These are phyloP conservation scores for Coelastrella sp. DNA, from an alignment of 139 green algal genomes.

Conservation along the genomic window DNA sequence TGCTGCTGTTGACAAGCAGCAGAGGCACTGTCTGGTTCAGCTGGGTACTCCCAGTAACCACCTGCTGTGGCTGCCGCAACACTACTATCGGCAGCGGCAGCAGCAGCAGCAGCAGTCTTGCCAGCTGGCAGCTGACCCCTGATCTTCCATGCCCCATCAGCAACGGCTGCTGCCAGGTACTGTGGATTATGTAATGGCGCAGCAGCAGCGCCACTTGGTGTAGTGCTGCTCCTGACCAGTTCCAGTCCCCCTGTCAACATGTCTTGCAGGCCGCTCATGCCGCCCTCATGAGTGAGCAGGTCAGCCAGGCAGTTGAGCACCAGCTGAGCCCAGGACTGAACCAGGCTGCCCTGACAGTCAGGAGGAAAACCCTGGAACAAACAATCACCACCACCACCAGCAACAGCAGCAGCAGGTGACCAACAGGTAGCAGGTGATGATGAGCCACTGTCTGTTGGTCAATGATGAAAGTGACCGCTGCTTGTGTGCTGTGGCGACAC, in stretches of 20 bases:
- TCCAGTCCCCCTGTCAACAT: constrained; percentile 32
- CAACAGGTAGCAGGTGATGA: background rate
- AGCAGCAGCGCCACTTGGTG: background rate
- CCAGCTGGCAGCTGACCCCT: constrained; percentile 22
- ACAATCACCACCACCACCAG: background rate
- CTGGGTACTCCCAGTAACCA: constrained; percentile 45
- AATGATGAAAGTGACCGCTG: too few relatives aligned
- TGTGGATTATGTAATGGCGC: background rate
- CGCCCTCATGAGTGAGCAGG: constrained; percentile 43
- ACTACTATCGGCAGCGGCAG: background rate
- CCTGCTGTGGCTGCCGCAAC: constrained; percentile 23
- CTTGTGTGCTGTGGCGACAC: too few relatives aligned
- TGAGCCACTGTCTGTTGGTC: background rate
- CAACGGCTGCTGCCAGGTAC: background rate
- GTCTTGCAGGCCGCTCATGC: constrained; percentile 39
- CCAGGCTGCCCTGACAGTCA: background rate
- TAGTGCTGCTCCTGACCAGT: constrained; percentile 12
- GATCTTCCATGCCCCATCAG: constrained; percentile 22
- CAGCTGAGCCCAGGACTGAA: constrained; percentile 53
- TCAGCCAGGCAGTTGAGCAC: constrained; percentile 68
- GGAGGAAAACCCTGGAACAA: background rate
- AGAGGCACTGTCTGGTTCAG: background rate
- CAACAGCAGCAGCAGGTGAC: background rate
- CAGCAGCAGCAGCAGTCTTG: constrained; percentile 39
- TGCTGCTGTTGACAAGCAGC: background rate